These are phyloP conservation scores for Rubia yunnanensis DNA, from an alignment of 257 asterid genomes.

Conservation along the genomic window DNA sequence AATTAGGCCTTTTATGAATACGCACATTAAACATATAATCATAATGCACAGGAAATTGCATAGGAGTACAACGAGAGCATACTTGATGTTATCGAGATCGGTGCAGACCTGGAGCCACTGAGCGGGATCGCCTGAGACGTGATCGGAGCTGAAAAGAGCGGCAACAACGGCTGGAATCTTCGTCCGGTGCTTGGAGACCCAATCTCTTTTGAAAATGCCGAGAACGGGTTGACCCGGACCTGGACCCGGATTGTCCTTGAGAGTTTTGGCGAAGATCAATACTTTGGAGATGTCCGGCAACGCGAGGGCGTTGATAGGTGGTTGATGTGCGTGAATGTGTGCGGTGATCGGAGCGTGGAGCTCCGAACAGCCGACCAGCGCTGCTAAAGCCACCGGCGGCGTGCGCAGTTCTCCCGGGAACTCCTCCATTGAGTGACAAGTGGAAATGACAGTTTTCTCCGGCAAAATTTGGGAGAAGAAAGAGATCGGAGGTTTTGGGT, in stretches of 20 bases:
- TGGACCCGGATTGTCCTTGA: constrained; percentile 31
- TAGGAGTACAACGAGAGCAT: constrained; percentile 11
- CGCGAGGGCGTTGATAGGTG: constrained; percentile 83
- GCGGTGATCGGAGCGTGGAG: constrained; percentile 67
- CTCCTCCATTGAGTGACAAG: constrained; percentile 52
- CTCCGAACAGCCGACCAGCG: constrained; percentile 74
- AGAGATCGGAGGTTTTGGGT: constrained; percentile 6
- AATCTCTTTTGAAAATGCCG: constrained; percentile 68
- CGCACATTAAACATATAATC: background rate
- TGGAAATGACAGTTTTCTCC: background rate
- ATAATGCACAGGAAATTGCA: background rate
- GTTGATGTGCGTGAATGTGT: constrained; percentile 78
- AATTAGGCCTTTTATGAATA: background rate
- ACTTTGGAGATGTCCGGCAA: constrained; percentile 94
- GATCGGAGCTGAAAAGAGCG: constrained; percentile 55
- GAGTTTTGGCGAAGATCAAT: constrained; percentile 49
- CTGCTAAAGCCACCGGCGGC: constrained; percentile 75
- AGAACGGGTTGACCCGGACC: constrained; percentile 21
- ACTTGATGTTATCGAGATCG: constrained; percentile 89
- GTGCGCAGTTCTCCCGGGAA: constrained; percentile 87
- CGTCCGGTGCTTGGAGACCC: constrained; percentile 94
- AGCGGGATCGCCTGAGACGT: constrained; percentile 85
- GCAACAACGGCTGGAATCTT: constrained; percentile 84
- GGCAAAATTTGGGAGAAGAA: background rate
- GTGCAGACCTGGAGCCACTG: constrained; percentile 96